Conservation (phyloP, 805 yeast genomes). For the Yarrowia divulgata region DNA sequence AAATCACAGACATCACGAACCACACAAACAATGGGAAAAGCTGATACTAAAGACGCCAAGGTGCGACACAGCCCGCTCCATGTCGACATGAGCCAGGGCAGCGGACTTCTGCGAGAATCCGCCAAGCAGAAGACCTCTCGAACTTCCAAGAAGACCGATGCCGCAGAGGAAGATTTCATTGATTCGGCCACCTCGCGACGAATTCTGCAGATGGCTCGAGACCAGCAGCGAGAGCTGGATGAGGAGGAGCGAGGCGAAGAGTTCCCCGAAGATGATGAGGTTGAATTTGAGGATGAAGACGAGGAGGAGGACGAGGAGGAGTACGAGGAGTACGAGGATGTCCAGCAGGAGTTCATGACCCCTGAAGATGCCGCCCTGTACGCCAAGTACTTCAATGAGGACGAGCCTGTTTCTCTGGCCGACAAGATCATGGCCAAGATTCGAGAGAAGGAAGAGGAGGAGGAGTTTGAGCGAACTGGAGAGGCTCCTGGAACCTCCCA, state of each 20-base stretch:
- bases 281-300: conserved; percentile 51
- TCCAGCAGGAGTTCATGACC: conserved; percentile 68
- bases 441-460: conserved; percentile 66
- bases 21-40: conserved; percentile 26
- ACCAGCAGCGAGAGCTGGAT: conserved; percentile 90
- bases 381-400: conserved; percentile 62
- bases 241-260: conserved; percentile 62
- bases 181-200: conserved; percentile 85
- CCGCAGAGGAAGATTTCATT: conserved; percentile 65
- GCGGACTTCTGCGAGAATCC: conserved; percentile 69
- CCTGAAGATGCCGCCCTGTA: conserved; percentile 86
- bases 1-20: neutral
- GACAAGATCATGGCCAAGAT: conserved; percentile 93
- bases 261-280: conserved; percentile 61
- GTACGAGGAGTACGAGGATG: conserved; percentile 55
- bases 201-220: conserved; percentile 86
- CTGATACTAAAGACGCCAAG: conserved; percentile 50
- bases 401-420: conserved; percentile 60
- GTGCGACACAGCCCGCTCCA: conserved; percentile 83
- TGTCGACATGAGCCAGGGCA: conserved; percentile 75
- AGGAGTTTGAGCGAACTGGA: conserved; percentile 46
- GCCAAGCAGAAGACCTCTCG: conserved; percentile 50
- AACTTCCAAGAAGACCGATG: conserved; percentile 45
- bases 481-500: conserved; percentile 44
- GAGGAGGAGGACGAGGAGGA: conserved; percentile 57